Evolutionary conservation across 176 grass and related monocot species (phyloP), one percentile per base, ranked within the genome.

Genomic region (Raddia guianensis): DNA sequence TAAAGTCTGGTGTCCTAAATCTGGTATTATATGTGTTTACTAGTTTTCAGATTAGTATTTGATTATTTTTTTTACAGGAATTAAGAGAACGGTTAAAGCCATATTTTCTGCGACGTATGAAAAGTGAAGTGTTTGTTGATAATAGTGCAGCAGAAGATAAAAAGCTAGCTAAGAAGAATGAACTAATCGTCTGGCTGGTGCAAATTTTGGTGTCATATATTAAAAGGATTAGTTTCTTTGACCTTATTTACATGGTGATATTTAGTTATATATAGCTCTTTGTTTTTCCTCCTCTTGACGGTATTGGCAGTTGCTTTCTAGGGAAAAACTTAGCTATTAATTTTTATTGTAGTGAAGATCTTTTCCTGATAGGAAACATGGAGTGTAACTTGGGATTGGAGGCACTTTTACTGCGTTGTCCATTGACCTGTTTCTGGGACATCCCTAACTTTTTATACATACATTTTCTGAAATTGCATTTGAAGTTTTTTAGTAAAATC

Each of bases 181-280:
- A 99, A 63, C 54, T 98, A 57, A 98, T 93, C 86, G 71, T 95
- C 79, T 98, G 95, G 95, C 68, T 98, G 90, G 95, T 98, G 79
- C 82, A 32, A 20, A 40, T 67, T 71, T 82, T 40, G 13, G 35
- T 50, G 45, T 67, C 11, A 45, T 51, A 52, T 42, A 66, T 77
- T 59, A 33, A 46, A 70, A 65, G 45, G 52, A 66, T 2, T 7
- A 52, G 9, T 12, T 73, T 51, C 11, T 11, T 51, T 50, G 64
- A 55, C 77, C 55, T 68, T 18, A 19, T 54, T 49, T 53, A 43
- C 11, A 54, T 44, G 11, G 15, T 82, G 57, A 64, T 73, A 43
- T 72, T 72, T 27, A 27, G 15, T 63, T 48, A 27, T 27, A 33
- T 5, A 19, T 72, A 2, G 5, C 37, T 53, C 12, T 12, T 52